Percentiles rank a stretch among this genome's conserved stretches.
Conservation (phyloP, 371 early-diverging fungal genomes). For the Mucor irregularis region DNA sequence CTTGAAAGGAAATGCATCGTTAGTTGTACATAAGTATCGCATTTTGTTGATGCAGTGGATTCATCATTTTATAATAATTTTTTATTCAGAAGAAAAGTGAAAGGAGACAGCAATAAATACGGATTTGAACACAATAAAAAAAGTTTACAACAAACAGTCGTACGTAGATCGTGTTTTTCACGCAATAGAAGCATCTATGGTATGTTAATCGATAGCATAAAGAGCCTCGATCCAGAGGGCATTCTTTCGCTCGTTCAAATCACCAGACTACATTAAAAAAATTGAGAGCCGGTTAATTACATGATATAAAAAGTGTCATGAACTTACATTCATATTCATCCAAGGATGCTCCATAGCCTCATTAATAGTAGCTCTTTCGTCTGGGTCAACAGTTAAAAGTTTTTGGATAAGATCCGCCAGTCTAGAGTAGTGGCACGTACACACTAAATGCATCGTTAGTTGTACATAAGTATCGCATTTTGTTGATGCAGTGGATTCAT, state of each 20-base stretch:
- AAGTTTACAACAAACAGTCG: too few species aligned
- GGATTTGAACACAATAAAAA: not conserved
- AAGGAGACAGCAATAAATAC: not conserved
- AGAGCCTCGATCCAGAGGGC: not conserved
- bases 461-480: not conserved
- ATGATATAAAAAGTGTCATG: not conserved
- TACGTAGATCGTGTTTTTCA: too few species aligned
- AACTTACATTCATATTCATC: conserved; percentile 23
- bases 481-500: conserved; percentile 4
- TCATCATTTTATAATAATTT: not conserved
- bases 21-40: not conserved
- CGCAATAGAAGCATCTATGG: not conserved
- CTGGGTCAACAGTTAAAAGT: conserved; percentile 57
- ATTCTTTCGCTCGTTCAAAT: not conserved
- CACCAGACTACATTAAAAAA: not conserved
- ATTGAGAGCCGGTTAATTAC: too few species aligned
- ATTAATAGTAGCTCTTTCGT: conserved; percentile 41
- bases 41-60: conserved; percentile 1
- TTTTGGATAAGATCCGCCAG: conserved; percentile 59
- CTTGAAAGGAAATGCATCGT: too few species aligned
- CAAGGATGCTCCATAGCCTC: conserved; percentile 37
- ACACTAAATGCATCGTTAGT: too few species aligned
- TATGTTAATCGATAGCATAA: not conserved
- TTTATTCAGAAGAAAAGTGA: not conserved
- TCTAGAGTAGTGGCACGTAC: too few species aligned